Evolutionary conservation across 768 basidiomycete species (phyloP), one percentile per base, ranked within the genome.

Genomic region (Collybia sordida): DNA sequence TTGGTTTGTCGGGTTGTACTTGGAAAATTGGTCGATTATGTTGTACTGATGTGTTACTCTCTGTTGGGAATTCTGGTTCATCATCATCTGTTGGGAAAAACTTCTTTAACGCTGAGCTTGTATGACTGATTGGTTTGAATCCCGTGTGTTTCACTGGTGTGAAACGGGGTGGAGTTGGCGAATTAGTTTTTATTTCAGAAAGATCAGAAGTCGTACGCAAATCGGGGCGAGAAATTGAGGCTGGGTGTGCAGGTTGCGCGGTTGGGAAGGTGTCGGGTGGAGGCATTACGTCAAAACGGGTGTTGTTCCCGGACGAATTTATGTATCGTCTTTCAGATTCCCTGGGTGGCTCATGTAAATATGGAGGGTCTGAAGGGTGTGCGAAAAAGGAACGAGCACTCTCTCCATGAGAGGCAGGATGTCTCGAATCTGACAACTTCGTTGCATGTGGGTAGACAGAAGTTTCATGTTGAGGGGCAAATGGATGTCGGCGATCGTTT

Each of bases 31-130:
- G 17, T 28, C 44, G 46, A 18, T 31, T 34, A 17, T 49, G 49
- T 38, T 50, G 27, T 34, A 23, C 31, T 17, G 15, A 36, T 9
- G 18, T 41, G 12, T 37, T 52, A 25, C 53, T 41, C 37, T 65
- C 60, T n/a, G 62, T 51, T 24, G 62, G 63, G 46, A 61, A 58
- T 25, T 76, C 73, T 56, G 80, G 75, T 28, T 89, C 88, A 17
- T 89, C 88, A 18, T 92, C 90, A 43, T 92, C 90, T 1, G 79
- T 81, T 18, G 91, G 90, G 62, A 94, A 94, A 68, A 93, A 93
- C 58, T 75, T 79, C 64, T 85, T 87, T 41, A 94, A 72, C 15
- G 84, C 79, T 27, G 79, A 76, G 59, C 69, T 77, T 48, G 68
- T 51, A 54, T 78, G 73, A 5, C 75, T 79, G 21, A 90, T 86